A percentile compares a stretch with the other conserved stretches of the same genome.
phyloP scores from a whole-genome alignment of 768 basidiomycete genomes.

The Candolleomyces efflorescens region DNA sequence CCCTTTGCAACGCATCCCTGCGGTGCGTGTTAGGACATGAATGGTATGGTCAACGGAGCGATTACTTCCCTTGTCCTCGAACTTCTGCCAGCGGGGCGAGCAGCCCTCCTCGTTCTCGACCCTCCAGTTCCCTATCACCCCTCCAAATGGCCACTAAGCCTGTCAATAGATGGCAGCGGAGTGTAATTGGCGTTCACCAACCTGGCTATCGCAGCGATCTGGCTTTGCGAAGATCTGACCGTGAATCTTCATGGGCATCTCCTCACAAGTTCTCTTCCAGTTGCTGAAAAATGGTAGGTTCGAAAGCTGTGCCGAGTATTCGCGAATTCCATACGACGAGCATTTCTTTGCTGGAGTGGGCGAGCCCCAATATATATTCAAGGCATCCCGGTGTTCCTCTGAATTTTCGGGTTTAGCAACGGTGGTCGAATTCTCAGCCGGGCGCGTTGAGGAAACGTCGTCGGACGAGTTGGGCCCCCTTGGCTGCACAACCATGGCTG shows the following conservation, averaged over 20 bases:
- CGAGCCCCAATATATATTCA: constrained; percentile 20
- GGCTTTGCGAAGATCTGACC: constrained; percentile 19
- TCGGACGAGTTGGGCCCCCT: no score
- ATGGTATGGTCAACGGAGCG: neutral
- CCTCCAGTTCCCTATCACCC: constrained; percentile 26
- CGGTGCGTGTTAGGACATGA: neutral
- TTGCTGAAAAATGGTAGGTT: constrained; percentile 23
- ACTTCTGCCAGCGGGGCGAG: constrained; percentile 24
- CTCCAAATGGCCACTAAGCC: constrained; percentile 26
- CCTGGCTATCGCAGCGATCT: constrained; percentile 24
- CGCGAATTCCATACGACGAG: constrained; percentile 22
- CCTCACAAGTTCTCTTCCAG: constrained; percentile 21
- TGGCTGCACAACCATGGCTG: no score
- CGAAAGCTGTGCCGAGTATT: constrained; percentile 26
- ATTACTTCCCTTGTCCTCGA: constrained; percentile 23
- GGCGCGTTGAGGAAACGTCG: no score
- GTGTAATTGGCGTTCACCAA: constrained; percentile 8
- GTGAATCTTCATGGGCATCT: constrained; percentile 23
- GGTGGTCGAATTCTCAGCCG: no score
- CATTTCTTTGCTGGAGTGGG: constrained; percentile 20
- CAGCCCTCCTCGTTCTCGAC: constrained; percentile 24
- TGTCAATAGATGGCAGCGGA: neutral
- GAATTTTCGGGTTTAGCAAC: neutral
- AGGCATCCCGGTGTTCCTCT: neutral
- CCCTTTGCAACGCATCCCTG: constrained; percentile 25